A percentile compares a stretch with the other conserved stretches of the same genome.
Evolutionary conservation across 164 flowering plant species (phyloP).

Genomic region (Chimonanthus praecox): DNA sequence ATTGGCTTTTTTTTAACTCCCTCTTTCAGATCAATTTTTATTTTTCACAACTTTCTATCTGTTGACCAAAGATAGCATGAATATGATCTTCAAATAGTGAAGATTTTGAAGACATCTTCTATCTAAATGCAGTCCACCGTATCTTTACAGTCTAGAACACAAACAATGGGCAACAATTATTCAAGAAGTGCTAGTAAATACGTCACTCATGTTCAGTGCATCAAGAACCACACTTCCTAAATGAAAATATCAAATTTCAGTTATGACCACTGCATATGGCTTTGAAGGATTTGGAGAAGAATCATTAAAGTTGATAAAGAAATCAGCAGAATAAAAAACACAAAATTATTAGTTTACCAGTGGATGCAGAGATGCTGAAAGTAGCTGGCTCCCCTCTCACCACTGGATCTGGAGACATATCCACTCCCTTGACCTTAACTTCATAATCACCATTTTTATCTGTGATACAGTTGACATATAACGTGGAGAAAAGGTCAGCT

Average conservation of each 20-base stretch:
- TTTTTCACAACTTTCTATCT: background rate
- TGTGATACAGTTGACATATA: background rate
- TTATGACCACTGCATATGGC: background rate
- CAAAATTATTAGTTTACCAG: constrained; percentile 31
- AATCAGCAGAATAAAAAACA: constrained; percentile 23
- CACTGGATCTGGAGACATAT: constrained; percentile 58
- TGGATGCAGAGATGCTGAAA: constrained; percentile 52
- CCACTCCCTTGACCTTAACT: constrained; percentile 52
- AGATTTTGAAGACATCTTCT: background rate
- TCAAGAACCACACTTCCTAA: too few relatives aligned
- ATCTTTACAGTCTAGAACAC: background rate
- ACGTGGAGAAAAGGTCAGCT: background rate
- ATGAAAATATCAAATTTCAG: background rate
- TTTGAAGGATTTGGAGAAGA: background rate
- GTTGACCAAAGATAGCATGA: background rate
- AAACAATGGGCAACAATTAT: too few relatives aligned
- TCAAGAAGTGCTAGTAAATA: too few relatives aligned
- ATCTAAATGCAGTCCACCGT: background rate
- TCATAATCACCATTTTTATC: constrained; percentile 52
- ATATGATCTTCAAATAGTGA: background rate
- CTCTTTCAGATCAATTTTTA: background rate
- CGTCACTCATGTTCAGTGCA: too few relatives aligned
- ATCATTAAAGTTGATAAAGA: background rate
- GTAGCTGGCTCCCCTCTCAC: constrained; percentile 54
- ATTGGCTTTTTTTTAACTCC: background rate